phyloP scores from a whole-genome alignment of 1,284 basidiomycete genomes.

The Pseudozyma thailandica region DNA sequence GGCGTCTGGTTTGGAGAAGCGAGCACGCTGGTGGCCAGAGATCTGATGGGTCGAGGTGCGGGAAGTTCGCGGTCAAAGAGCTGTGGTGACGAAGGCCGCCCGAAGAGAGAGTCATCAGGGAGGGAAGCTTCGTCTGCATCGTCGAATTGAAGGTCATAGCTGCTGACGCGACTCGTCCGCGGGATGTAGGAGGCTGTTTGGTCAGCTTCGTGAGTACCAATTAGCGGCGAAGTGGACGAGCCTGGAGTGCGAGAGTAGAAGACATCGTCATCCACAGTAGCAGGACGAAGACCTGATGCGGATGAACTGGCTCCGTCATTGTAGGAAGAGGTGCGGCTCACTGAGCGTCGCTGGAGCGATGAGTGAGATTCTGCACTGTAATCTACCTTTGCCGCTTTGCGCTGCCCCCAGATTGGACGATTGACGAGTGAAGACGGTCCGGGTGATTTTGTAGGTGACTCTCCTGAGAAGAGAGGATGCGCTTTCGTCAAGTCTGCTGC shows the following conservation, averaged over 20 bases:
- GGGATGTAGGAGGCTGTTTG: conserved; percentile 33
- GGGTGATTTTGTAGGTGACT: conserved; percentile 43
- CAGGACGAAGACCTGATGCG: conserved; percentile 16
- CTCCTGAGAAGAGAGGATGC: conserved; percentile 44
- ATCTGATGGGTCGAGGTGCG: conserved; percentile 11
- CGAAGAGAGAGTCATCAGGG: conserved; percentile 40
- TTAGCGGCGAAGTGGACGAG: not conserved
- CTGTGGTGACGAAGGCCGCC: conserved; percentile 22
- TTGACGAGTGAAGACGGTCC: conserved; percentile 44
- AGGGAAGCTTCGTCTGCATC: conserved; percentile 40
- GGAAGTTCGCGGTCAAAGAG: conserved; percentile 26
- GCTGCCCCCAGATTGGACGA: conserved; percentile 47
- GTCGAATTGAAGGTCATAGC: conserved; percentile 49
- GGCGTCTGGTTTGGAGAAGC: conserved; percentile 44
- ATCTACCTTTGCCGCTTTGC: conserved; percentile 33
- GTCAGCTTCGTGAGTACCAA: not conserved
- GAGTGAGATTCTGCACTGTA: conserved; percentile 27
- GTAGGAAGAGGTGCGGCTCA: conserved; percentile 30
- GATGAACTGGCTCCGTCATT: conserved; percentile 16
- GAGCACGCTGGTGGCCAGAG: conserved; percentile 2
- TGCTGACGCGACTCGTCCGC: conserved; percentile 43
- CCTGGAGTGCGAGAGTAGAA: conserved; percentile 15
- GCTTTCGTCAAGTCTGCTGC: conserved; percentile 17
- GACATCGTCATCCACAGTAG: conserved; percentile 26
- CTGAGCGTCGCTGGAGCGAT: conserved; percentile 22